Conservation (phyloP, 305 asterid genomes). For the Rubia balearica region DNA sequence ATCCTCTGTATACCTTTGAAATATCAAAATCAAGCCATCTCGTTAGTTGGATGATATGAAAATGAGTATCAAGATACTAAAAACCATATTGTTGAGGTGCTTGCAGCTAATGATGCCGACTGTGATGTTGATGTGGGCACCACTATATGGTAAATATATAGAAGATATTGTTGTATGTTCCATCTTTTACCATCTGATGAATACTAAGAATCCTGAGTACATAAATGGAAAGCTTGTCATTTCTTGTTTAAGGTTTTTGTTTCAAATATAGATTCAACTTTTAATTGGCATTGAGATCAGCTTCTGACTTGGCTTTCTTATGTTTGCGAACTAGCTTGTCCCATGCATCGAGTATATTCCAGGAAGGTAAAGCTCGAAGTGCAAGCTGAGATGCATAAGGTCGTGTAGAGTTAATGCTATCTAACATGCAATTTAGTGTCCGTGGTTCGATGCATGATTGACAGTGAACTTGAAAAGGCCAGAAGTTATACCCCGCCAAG, state of each 20-base stretch:
- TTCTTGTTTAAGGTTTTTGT: conserved; percentile 62
- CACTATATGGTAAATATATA: conserved; percentile 58
- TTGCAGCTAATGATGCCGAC: conserved; percentile 84
- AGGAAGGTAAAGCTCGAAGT: conserved; percentile 78
- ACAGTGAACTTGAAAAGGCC: conserved; percentile 77
- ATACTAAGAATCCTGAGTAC: conserved; percentile 68
- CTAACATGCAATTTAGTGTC: conserved; percentile 5
- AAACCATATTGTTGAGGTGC: conserved; percentile 85
- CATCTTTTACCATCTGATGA: conserved; percentile 70
- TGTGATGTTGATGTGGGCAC: conserved; percentile 87
- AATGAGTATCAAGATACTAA: conserved; percentile 67
- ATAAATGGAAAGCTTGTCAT: conserved; percentile 87
- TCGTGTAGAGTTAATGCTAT: conserved; percentile 30
- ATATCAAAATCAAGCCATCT: conserved; percentile 63
- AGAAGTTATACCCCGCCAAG: conserved; percentile 86
- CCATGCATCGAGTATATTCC: conserved; percentile 80
- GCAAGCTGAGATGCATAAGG: conserved; percentile 67
- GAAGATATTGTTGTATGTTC: conserved; percentile 92
- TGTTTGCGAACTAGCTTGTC: conserved; percentile 54
- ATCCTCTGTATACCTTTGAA: conserved; percentile 60
- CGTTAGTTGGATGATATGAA: conserved; percentile 75
- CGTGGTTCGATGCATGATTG: conserved; percentile 17
- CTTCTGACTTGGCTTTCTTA: conserved; percentile 26
- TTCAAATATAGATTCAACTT: not conserved
- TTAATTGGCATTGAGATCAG: not conserved